Base-by-base conservation (phyloP, 768 basidiomycete genomes). In the Lactarius vividus region DNA sequence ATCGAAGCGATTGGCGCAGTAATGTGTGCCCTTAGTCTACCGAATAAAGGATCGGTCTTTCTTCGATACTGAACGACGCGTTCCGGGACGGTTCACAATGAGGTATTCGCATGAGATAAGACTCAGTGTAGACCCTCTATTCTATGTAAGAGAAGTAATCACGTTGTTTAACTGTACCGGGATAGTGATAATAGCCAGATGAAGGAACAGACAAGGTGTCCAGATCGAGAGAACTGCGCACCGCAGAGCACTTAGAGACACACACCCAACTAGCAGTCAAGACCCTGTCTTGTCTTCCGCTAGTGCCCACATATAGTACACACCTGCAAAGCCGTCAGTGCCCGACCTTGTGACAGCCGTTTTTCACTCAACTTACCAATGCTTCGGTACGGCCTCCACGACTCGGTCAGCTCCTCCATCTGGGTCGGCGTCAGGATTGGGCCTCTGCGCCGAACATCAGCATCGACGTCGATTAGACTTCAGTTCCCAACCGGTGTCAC, bases 291-390 rank as follows among this genome's bases (percentile, higher is more conserved):
- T 66, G 52, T 76, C 74, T 64, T 86, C 84, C 10, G 86, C 84
- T 62, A 92, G 79, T 2, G 88, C 84, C 92, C 92, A 95, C 91
- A 93, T 94, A 76, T 91, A 93, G 75, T 89, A 93, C 28, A 91
- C 88, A 59, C 84, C 88, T 89, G 69, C 35, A 54, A 54, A 54
- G 59, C 59, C 20, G 65, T 64, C 55, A 64, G 37, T 40, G 52
- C 49, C 28, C 69, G 35, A 13, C 64, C 16, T 5, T 28, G 39
- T 23, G 26, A 35, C 35, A 9, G 20, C 53, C 31, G 37, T 8
- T 15, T 26, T 49, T 10, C 26, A 26, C 8, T 58, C 6, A 10
- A 75, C 84, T 65, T 71, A 89, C 90, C 93, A 35, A 95, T 67
- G 71, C 89, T 92, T 70, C 92, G 79, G 73, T 91, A 96, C 4